Evolutionary conservation across 495 filamentous ascomycete genomes (phyloP).

Genomic region (Penicillium daleae): DNA sequence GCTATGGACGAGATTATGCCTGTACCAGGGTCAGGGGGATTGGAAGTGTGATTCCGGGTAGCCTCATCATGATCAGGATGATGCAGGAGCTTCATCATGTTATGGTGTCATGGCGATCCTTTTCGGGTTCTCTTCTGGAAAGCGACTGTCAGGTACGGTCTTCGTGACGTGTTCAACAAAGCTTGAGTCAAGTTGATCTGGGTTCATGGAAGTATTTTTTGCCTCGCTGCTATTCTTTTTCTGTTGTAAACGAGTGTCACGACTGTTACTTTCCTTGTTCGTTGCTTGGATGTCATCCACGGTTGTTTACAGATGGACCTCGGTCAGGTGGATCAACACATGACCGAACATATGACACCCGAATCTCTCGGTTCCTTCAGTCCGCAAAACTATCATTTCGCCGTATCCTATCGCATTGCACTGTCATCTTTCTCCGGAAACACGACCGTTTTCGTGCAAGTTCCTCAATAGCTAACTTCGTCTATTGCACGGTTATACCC

Average conservation of each 20-base stretch:
- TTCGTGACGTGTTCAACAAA: neutral
- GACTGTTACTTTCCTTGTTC: neutral
- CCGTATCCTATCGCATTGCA: neutral
- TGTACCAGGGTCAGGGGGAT: slow-evolving; percentile 1
- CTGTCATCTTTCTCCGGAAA: neutral
- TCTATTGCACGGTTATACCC: neutral
- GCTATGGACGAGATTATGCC: neutral
- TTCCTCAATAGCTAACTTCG: neutral
- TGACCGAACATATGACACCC: slow-evolving; percentile 13
- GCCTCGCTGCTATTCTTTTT: no score
- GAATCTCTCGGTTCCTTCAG: neutral
- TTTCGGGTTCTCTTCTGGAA: neutral
- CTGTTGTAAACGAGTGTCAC: neutral
- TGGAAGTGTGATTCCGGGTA: neutral
- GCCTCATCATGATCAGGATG: slow-evolving; percentile 11
- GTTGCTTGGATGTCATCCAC: slow-evolving; percentile 14
- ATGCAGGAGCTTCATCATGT: neutral
- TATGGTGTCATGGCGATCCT: neutral
- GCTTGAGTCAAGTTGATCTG: neutral
- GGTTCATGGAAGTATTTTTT: no score
- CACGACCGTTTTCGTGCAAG: neutral
- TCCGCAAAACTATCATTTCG: neutral
- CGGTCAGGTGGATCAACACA: slow-evolving; percentile 15
- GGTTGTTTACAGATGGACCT: no score
- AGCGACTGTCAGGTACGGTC: neutral